A percentile compares a stretch with the other conserved stretches of the same genome.
Conservation (phyloP, 208 protist species). For the Leptomonas pyrrhocoris region DNA sequence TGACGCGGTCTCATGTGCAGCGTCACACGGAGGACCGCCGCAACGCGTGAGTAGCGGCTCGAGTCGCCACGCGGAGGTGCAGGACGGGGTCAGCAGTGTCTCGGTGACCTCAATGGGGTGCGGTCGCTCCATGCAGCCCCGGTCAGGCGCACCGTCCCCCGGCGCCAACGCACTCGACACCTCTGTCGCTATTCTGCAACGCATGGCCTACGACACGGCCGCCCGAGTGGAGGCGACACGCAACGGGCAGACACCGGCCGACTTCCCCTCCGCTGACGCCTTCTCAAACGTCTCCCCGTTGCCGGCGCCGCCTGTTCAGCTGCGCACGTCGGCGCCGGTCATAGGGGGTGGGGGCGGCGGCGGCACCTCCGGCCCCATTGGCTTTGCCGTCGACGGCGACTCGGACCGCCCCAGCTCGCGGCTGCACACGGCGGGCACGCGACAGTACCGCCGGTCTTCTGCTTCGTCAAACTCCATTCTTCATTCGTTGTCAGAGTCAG, state of each 20-base stretch:
- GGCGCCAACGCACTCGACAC: conserved; percentile 37
- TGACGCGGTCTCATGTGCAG: background rate
- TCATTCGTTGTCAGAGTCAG: conserved; percentile 32
- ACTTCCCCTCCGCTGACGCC: background rate
- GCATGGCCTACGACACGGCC: conserved; percentile 54
- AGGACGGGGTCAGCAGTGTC: background rate
- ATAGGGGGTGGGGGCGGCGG: background rate
- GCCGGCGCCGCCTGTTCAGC: background rate
- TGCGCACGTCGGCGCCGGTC: background rate
- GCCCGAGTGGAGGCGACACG: conserved; percentile 24
- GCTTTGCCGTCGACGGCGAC: background rate
- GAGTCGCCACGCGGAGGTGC: conserved; percentile 1
- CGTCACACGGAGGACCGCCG: background rate
- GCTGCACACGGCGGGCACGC: conserved; percentile 6
- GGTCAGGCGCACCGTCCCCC: conserved; percentile 7
- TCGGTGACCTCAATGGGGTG: background rate
- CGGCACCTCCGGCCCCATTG: background rate
- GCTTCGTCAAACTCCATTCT: conserved; percentile 14
- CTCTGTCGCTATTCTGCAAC: conserved; percentile 51
- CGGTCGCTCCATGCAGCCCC: conserved; percentile 1
- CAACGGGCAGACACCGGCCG: background rate
- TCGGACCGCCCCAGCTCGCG: background rate
- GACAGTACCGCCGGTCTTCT: background rate
- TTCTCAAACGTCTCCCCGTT: background rate
- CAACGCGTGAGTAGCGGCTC: background rate